Conservation (phyloP, 1,284 basidiomycete genomes). For the Fomitopsis pinicola region DNA sequence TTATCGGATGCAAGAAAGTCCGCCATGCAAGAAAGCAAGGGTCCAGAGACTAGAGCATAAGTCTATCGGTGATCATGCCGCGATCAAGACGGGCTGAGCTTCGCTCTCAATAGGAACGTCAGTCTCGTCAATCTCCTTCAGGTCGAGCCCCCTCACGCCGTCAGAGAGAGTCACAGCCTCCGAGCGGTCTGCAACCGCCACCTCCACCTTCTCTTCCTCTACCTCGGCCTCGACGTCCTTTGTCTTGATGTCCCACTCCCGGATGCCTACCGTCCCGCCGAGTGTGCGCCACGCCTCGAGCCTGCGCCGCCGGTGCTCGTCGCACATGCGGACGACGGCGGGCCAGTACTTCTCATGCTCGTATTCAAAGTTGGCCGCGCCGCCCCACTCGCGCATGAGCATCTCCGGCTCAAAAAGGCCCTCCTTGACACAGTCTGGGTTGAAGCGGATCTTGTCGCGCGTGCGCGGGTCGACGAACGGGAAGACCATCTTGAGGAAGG, state of each 20-base stretch:
- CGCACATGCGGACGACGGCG: slow-evolving; percentile 51
- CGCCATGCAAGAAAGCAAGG: neutral
- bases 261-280: slow-evolving; percentile 62
- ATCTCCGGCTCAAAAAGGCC: slow-evolving; percentile 54
- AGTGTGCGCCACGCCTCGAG: slow-evolving; percentile 57
- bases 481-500: slow-evolving; percentile 80
- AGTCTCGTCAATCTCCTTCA: neutral
- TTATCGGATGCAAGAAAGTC: neutral
- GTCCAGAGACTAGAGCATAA: neutral
- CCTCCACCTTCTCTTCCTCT: neutral
- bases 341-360: slow-evolving; percentile 75
- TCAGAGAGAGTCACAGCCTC: neutral
- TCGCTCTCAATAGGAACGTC: neutral
- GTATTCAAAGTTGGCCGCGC: slow-evolving; percentile 59
- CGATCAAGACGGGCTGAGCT: neutral
- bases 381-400: slow-evolving; percentile 63
- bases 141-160: neutral
- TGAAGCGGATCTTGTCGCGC: slow-evolving; percentile 50
- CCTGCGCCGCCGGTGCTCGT: slow-evolving; percentile 46
- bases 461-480: slow-evolving; percentile 83
- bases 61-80: neutral
- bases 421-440: slow-evolving; percentile 57
- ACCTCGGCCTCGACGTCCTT: neutral
- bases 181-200: neutral
- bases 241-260: slow-evolving; percentile 68